These are phyloP conservation scores for Neurospora sp. DNA, from an alignment of 495 filamentous ascomycete genomes.

Conservation along the genomic window DNA sequence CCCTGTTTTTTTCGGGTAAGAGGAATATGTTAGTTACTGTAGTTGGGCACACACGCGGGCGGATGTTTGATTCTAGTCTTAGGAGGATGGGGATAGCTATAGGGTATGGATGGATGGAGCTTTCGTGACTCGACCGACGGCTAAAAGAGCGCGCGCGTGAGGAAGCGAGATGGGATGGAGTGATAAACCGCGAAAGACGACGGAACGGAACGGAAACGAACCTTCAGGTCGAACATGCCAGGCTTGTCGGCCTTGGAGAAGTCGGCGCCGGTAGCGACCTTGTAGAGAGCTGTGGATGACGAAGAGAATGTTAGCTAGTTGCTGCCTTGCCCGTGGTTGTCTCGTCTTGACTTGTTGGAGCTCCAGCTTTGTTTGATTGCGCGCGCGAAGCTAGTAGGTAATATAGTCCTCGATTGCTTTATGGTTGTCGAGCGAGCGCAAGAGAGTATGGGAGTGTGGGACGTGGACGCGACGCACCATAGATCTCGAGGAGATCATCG, in stretches of 20 bases:
- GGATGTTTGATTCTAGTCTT: too few species aligned
- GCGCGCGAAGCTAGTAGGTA: background rate
- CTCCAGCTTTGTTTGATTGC: background rate
- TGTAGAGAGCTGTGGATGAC: conserved; percentile 35
- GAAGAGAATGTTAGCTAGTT: conserved; percentile 1
- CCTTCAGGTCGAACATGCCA: conserved; percentile 48
- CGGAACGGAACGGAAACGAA: conserved; percentile 15
- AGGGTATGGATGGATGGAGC: background rate
- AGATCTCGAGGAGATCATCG: conserved; percentile 45
- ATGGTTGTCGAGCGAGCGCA: background rate
- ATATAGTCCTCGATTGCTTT: background rate
- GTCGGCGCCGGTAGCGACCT: conserved; percentile 41
- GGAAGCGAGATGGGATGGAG: background rate
- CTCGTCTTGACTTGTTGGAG: background rate
- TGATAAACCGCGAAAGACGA: background rate
- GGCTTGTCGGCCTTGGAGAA: conserved; percentile 32
- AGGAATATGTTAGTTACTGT: background rate
- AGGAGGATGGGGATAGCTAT: too few species aligned
- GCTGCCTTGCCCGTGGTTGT: background rate
- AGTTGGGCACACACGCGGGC: too few species aligned
- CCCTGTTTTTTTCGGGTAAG: conserved; percentile 35
- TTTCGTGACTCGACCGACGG: background rate
- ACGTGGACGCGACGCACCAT: conserved; percentile 22
- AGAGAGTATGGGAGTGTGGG: background rate
- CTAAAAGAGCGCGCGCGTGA: background rate